Evolutionary conservation across 495 filamentous ascomycete species (phyloP).

Genomic region (Lasiosphaeria hispida): DNA sequence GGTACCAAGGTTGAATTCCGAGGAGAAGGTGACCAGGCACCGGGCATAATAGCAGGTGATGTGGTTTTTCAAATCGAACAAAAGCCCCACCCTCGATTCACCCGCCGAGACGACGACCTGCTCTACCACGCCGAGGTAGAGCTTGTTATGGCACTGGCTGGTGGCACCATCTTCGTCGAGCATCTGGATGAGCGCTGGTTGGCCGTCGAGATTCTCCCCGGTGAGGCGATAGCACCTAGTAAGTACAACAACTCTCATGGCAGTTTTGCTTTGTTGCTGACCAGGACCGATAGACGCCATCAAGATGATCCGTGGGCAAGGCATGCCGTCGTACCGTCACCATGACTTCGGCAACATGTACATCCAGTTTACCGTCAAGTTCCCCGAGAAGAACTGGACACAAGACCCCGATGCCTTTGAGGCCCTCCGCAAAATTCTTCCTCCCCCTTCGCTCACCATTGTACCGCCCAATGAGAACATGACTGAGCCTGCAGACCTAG

Average conservation of each 20-base stretch:
- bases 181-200: conserved; percentile 97
- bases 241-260: conserved; percentile 40
- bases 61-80: conserved; percentile 98
- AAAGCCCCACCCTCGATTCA: conserved; percentile 93
- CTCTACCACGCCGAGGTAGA: conserved; percentile 96
- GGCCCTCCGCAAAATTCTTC: conserved; percentile 76
- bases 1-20: conserved; percentile 95
- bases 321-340: conserved; percentile 96
- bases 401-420: conserved; percentile 54
- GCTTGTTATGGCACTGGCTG: conserved; percentile 89
- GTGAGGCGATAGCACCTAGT: conserved; percentile 93
- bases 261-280: conserved; percentile 18
- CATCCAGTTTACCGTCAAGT: conserved; percentile 96
- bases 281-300: conserved; percentile 60
- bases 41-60: conserved; percentile 87
- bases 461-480: conserved; percentile 76
- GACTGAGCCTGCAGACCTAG: conserved; percentile 78
- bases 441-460: conserved; percentile 58
- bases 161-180: conserved; percentile 85
- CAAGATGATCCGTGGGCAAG: conserved; percentile 94
- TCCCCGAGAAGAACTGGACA: conserved; percentile 72
- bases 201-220: conserved; percentile 82
- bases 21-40: conserved; percentile 95
- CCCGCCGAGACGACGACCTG: conserved; percentile 92
- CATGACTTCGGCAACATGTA: conserved; percentile 97